These are phyloP conservation scores for Tolypocladium amazonense DNA, from an alignment of 2,329 filamentous ascomycete species.

Conservation along the genomic window DNA sequence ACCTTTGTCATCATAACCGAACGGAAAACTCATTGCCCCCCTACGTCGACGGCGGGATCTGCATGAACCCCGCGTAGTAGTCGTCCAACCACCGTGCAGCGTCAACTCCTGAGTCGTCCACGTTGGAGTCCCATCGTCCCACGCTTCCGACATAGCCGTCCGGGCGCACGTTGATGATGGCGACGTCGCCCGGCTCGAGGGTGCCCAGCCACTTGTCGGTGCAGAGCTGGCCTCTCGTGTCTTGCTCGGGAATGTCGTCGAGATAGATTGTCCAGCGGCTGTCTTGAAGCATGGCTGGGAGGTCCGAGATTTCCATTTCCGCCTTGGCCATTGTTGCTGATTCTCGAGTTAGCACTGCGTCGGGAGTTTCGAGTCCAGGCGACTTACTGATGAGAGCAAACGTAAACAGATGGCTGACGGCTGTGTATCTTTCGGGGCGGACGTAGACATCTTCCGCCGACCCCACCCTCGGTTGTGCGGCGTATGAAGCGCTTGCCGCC, in stretches of 20 bases:
- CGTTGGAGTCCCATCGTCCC: constrained; percentile 38
- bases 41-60: constrained; percentile 27
- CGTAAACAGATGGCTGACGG: constrained; percentile 58
- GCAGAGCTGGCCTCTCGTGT: constrained; percentile 41
- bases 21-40: background rate
- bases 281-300: constrained; percentile 50
- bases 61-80: constrained; percentile 44
- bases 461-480: constrained; percentile 42
- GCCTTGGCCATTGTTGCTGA: constrained; percentile 48
- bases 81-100: constrained; percentile 44
- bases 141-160: constrained; percentile 67
- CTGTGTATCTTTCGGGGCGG: constrained; percentile 57
- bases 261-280: constrained; percentile 65
- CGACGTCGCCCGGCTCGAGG: constrained; percentile 44
- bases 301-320: constrained; percentile 53
- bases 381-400: constrained; percentile 55
- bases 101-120: constrained; percentile 38
- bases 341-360: constrained; percentile 6
- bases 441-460: constrained; percentile 55
- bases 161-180: constrained; percentile 57
- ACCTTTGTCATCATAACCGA: background rate
- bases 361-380: background rate
- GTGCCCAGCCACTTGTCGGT: constrained; percentile 61
- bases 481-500: constrained; percentile 52
- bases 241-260: constrained; percentile 49